Evolutionary conservation across 164 flowering plant genomes (phyloP).

Genomic region (Akebia trifoliata): DNA sequence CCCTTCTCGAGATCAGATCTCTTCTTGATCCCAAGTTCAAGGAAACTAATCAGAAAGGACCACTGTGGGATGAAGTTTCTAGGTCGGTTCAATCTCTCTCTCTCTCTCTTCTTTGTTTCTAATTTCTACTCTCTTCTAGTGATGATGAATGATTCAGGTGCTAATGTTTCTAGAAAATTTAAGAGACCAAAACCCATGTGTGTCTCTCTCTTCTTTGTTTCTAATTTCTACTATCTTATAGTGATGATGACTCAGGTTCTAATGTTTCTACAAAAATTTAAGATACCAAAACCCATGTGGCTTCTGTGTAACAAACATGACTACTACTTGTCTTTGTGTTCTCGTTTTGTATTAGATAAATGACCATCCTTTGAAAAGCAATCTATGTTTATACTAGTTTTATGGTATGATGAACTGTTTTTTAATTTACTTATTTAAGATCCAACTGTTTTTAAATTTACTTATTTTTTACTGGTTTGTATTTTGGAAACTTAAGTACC

Average conservation of each 20-base stretch:
- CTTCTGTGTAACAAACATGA: too few relatives aligned
- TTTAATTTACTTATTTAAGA: too few relatives aligned
- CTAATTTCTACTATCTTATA: too few relatives aligned
- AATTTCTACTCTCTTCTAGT: background rate
- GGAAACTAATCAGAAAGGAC: conserved; percentile 96
- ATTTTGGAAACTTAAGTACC: too few relatives aligned
- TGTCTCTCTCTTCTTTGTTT: too few relatives aligned
- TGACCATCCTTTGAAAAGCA: conserved; percentile 12
- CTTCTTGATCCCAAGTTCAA: conserved; percentile 79
- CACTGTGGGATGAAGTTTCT: conserved; percentile 95
- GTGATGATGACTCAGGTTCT: too few relatives aligned
- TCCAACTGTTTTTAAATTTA: background rate
- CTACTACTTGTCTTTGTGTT: conserved; percentile 13
- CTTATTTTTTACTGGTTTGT: too few relatives aligned
- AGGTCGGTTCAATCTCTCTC: conserved; percentile 41
- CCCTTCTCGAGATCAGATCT: conserved; percentile 89
- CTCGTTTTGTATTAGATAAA: conserved; percentile 7
- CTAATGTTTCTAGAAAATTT: conserved; percentile 6
- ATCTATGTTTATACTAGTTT: conserved; percentile 1
- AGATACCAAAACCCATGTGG: too few relatives aligned
- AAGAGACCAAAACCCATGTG: too few relatives aligned
- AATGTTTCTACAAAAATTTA: too few relatives aligned
- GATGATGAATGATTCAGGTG: conserved; percentile 7
- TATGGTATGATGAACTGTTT: too few relatives aligned
- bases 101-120: conserved; percentile 5